Base-by-base conservation (phyloP, 2,329 filamentous ascomycete genomes). In the Fusarium sp. region DNA sequence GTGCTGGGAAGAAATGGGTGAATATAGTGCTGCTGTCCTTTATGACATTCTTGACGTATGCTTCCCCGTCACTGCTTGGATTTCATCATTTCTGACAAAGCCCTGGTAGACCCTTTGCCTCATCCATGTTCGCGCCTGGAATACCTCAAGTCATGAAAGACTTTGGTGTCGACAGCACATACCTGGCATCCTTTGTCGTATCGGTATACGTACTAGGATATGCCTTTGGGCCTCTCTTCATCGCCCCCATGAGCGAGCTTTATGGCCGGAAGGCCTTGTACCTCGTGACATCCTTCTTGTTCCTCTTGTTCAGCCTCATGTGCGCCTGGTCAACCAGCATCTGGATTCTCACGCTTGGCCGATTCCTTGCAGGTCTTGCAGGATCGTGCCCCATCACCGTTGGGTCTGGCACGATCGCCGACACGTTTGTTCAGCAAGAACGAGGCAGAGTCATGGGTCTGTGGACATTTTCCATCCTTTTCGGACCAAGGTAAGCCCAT, bases 401-500 rank as follows among this genome's bases (percentile, higher is more conserved):
- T 4, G 65, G 65, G 1, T 62, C 61, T 3, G 65, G 65, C 1
- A 61, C 65, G 0, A 27, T 68, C 4, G 62, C 65, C 11, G 65
- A 68, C 4, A 4, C 66, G 9, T 57, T 51, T 4, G 19, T 43
- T 3, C 50, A 47, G 9, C 36, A 64, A 3, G 35, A 68, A 13
- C 79, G 88, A 36, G 88, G 85, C 8, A 82, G 81, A 4, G 87
- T 87, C 1, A 86, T 89, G 72, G 83, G 86, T 0, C 79, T 82
- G 0, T 90, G 27, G 27, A 29, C 27, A 10, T 10, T 29, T 10
- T 13, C 27, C 11, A 13, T 29, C 8, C 11, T 29, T 4, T 13
- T 29, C 9, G 27, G 27, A 10, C 27, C 27, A 9, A 29, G 23
- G 23, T 25, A 7, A 25, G 23, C 23, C 8, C 23, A 6, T 8